Evolutionary conservation across 148 eudicot genomes (phyloP), one percentile per base, ranked within the genome.

Genomic region (Chenopodium quinoa): DNA sequence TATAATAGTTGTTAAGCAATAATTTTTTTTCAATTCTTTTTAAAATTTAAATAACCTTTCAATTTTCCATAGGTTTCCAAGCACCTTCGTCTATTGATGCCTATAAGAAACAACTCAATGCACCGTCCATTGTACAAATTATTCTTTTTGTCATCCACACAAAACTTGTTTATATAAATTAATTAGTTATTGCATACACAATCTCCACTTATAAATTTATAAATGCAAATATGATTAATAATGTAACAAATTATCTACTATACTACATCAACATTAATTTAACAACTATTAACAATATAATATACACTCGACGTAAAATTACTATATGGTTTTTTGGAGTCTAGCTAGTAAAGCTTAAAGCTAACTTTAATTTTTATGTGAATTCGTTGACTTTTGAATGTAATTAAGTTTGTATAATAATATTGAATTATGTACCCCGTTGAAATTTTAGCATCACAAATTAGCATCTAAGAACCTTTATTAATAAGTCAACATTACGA

Each of bases 401-500:
- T 20, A 46, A 40, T 40, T 72, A 62, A 48, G 0, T 71, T 68
- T 76, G 9, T n/a, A 54, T 52, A 37, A 25, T 3, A 31, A 37
- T 1, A 70, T 11, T 78, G 67, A 66, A 54, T 40, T 44, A 78
- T 1, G 17, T 37, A 19, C 64, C 60, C 60, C 68, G 74, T 80
- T 20, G 65, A 47, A 37, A 76, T 75, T 34, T 52, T 56, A 54
- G 72, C 44, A 80, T 74, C 80, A 84, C 80, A 80, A 76, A 84
- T 84, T 75, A 75, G 83, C 70, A 83, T 79, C 79, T 40, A 37
- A 74, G 20, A 47, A 74, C 52, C 79, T 83, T 79, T 79, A 79
- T 79, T 3, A 79, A 46, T 56, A 70, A 84, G 83, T 80, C 83
- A 84, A 52, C 80, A 80, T 32, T 76, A 62, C 46, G 83, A 80